Conservation (phyloP, 108 stramenopile species). For the Seminavis robusta region DNA sequence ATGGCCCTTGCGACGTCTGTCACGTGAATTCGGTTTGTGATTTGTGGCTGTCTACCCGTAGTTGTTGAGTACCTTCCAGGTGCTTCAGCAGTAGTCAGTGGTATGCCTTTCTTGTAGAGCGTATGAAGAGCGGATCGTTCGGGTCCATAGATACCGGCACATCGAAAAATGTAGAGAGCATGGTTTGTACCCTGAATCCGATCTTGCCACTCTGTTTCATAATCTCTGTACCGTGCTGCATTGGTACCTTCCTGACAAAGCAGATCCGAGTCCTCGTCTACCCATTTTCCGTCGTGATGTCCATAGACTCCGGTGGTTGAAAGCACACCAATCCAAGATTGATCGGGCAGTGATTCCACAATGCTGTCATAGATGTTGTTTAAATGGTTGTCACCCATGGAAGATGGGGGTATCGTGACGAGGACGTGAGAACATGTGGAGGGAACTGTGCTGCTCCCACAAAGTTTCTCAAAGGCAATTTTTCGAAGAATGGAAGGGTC, state of each 20-base stretch:
- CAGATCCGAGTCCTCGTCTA: conserved; percentile 59
- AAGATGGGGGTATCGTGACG: conserved; percentile 21
- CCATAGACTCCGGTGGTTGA: conserved; percentile 82
- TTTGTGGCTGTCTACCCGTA: too few species aligned
- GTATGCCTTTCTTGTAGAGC: too few species aligned
- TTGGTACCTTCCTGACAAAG: conserved; percentile 5
- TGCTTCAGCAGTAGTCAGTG: too few species aligned
- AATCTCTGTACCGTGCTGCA: conserved; percentile 5
- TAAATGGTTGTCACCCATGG: conserved; percentile 4
- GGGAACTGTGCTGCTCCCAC: conserved; percentile 17
- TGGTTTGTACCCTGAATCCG: neutral
- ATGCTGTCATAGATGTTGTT: neutral
- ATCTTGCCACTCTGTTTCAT: conserved; percentile 26
- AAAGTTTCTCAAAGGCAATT: too few species aligned
- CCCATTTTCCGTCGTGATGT: conserved; percentile 71
- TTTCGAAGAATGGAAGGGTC: neutral
- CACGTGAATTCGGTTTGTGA: conserved; percentile 66
- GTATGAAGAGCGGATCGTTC: conserved; percentile 68
- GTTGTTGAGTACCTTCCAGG: too few species aligned
- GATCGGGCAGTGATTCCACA: conserved; percentile 3
- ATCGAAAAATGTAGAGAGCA: conserved; percentile 56
- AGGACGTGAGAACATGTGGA: conserved; percentile 27
- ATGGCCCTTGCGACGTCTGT: conserved; percentile 55
- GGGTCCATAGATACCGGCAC: conserved; percentile 72
- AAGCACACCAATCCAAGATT: conserved; percentile 51